Conservation (phyloP, 352 stramenopile genomes). For the Globisporangium perplexum region DNA sequence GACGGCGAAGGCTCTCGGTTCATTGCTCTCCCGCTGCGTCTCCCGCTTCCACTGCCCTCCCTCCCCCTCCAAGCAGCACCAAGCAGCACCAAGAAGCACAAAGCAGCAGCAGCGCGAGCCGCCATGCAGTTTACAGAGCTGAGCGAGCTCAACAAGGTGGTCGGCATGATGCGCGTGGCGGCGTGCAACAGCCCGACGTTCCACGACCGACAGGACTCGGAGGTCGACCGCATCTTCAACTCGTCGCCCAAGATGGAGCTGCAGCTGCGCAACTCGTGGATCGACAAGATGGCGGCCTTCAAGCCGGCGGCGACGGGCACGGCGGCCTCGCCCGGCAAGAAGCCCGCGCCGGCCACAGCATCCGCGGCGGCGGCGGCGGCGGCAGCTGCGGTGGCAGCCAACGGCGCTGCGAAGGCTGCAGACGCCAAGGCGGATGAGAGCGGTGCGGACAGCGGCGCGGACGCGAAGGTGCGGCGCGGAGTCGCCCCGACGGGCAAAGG, state of each 20-base stretch:
- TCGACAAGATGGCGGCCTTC: constrained; percentile 81
- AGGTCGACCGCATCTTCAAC: constrained; percentile 88
- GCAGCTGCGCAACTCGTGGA: constrained; percentile 84
- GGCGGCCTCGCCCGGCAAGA: constrained; percentile 30
- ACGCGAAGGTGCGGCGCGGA: constrained; percentile 11
- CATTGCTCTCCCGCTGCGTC: too few species aligned
- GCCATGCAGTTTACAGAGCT: constrained; percentile 87
- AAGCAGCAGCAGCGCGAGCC: background rate
- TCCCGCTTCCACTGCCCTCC: too few species aligned
- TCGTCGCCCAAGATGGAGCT: constrained; percentile 86
- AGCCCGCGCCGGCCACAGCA: constrained; percentile 24
- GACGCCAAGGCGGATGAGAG: constrained; percentile 5
- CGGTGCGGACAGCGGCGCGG: constrained; percentile 9
- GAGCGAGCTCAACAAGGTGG: constrained; percentile 80
- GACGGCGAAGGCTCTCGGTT: too few species aligned
- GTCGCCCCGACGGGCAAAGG: constrained; percentile 6
- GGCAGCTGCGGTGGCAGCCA: background rate
- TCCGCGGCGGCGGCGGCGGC: constrained; percentile 1
- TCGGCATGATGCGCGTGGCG: constrained; percentile 74
- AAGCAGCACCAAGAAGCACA: too few species aligned
- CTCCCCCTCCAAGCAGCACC: too few species aligned
- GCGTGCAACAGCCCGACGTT: constrained; percentile 85
- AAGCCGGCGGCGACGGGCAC: constrained; percentile 32
- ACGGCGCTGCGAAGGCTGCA: constrained; percentile 1
- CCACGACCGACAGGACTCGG: constrained; percentile 86